These are phyloP conservation scores for Pythium dissotocum DNA, from an alignment of 352 stramenopile species.

Conservation along the genomic window DNA sequence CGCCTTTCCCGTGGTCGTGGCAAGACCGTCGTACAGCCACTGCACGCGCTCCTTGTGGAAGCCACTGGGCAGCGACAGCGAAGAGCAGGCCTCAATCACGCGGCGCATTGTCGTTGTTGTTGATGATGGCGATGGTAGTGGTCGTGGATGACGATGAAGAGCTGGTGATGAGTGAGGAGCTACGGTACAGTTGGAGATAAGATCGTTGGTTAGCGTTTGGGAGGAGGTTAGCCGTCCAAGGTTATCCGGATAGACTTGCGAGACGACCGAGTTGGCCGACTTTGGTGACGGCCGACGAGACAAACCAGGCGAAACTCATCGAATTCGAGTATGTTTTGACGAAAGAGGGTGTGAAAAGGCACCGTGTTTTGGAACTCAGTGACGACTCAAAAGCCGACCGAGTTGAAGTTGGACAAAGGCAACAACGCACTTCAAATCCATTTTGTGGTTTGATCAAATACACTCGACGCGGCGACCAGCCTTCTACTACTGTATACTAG, in stretches of 20 bases:
- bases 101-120: conserved; percentile 35
- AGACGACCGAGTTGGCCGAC: neutral
- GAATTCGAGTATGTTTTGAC: conserved; percentile 21
- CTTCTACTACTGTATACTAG: neutral
- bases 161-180: neutral
- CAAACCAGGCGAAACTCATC: conserved; percentile 20
- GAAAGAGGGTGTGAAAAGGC: conserved; percentile 15
- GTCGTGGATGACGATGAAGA: neutral
- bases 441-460: neutral
- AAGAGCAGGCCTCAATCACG: conserved; percentile 39
- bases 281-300: conserved; percentile 8
- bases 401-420: neutral
- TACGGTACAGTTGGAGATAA: neutral
- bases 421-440: too few relatives aligned
- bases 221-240: neutral
- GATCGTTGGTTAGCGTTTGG: neutral
- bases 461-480: neutral
- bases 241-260: too few relatives aligned
- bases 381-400: conserved; percentile 17
- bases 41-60: conserved; percentile 69
- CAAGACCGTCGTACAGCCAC: conserved; percentile 70
- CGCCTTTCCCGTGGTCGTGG: conserved; percentile 8
- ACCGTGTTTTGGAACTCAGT: conserved; percentile 17
- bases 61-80: conserved; percentile 53
- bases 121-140: neutral